phyloP scores from a whole-genome alignment of 306 rosid species.

The Lagenaria siceraria region DNA sequence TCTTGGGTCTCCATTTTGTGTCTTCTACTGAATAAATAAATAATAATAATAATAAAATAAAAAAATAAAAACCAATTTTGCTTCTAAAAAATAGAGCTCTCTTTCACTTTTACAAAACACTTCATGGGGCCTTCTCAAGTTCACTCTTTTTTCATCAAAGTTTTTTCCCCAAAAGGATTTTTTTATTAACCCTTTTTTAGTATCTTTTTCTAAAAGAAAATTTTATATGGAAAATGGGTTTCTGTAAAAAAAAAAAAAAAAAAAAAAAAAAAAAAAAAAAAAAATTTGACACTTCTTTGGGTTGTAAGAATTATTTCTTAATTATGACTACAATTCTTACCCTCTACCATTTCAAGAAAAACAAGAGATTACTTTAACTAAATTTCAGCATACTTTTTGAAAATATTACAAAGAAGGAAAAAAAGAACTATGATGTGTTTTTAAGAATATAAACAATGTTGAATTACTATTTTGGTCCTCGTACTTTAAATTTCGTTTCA shows the following conservation, averaged over 20 bases:
- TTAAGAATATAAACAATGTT: no score
- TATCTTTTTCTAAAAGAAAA: not conserved
- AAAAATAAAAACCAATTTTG: not conserved
- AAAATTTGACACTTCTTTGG: not conserved
- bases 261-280: not conserved
- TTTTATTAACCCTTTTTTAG: not conserved
- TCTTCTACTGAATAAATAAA: not conserved
- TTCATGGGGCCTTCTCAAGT: not conserved
- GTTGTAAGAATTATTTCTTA: not conserved
- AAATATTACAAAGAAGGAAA: not conserved
- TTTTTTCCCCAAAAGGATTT: not conserved
- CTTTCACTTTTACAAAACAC: not conserved
- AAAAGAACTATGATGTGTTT: no score
- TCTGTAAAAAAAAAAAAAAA: not conserved
- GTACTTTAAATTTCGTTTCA: no score
- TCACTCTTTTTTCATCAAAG: not conserved
- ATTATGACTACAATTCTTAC: not conserved
- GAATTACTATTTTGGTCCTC: no score
- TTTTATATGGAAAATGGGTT: not conserved
- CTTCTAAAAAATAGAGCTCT: not conserved
- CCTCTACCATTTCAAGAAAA: not conserved
- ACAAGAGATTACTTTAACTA: not conserved
- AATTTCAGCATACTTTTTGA: not conserved
- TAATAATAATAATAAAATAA: no score
- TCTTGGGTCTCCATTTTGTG: conserved; percentile 1